Evolutionary conservation across 129 eudicot species (phyloP).

Genomic region (Dittrichia graveolens): DNA sequence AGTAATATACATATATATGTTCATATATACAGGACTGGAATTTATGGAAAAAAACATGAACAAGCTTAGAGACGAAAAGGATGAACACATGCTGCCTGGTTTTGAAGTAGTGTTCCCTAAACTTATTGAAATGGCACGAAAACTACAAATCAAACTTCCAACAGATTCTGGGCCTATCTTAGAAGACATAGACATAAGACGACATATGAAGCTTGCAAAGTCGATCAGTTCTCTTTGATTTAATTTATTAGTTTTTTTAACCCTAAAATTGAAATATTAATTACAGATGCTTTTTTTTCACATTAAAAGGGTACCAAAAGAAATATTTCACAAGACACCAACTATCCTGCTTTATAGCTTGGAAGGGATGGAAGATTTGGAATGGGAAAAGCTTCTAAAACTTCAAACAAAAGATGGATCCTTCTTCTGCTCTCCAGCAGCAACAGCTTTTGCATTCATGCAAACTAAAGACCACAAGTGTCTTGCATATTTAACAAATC

Average conservation of each 20-base stretch:
- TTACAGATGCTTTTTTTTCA: not conserved
- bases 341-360: constrained; percentile 23
- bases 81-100: constrained; percentile 7
- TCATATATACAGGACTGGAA: not conserved
- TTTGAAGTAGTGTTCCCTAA: constrained; percentile 10
- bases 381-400: constrained; percentile 21
- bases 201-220: constrained; percentile 18
- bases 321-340: constrained; percentile 16
- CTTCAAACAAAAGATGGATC: constrained; percentile 20
- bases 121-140: constrained; percentile 14
- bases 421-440: not conserved
- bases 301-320: constrained; percentile 8
- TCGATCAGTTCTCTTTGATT: not conserved
- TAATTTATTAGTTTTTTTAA: no score
- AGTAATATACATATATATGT: no score
- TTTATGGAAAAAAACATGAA: constrained; percentile 6
- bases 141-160: not conserved
- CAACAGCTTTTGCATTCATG: constrained; percentile 19
- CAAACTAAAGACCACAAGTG: constrained; percentile 25
- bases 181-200: not conserved
- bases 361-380: constrained; percentile 29
- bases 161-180: not conserved
- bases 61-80: constrained; percentile 22
- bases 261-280: no score
- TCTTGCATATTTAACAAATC: constrained; percentile 20